Evolutionary conservation across 352 stramenopile genomes (phyloP), one percentile per base, ranked within the genome.

Genomic region (Peronospora belbahrii): DNA sequence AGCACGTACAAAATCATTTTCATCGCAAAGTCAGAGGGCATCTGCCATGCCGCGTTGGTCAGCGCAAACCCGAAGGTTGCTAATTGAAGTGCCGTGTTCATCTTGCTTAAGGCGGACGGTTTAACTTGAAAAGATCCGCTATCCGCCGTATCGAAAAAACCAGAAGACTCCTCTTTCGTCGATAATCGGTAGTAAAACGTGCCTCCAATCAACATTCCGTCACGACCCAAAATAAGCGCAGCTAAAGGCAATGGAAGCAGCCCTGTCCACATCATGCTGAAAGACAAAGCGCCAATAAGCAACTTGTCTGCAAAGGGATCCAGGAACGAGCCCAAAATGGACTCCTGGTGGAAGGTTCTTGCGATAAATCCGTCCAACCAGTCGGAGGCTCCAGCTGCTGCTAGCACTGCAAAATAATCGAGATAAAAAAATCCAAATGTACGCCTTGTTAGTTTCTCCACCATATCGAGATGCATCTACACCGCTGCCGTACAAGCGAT

Each of bases 291-390:
- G 38, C 73, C 75, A 38, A 91, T 65, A 51, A 91, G 64, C 40
- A 89, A 41, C 57, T 91, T 91, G 64, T 91, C 80, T 13, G 80
- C 80, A 37, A 91, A 78, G 6, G 80, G 80, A 45, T 91, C 80
- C 23, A 91, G 52, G 62, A 91, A 87, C 19, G 80, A 88, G 14
- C 80, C 80, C 15, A 91, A 59, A 22, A 89, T 84, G 9, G 80
- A 88, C 65, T 87, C 64, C 36, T 88, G 77, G 48, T 88, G 80
- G 52, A 74, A 83, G 17, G 53, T 73, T 4, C 78, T 77, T 28
- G 80, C 80, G 34, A 91, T 80, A 48, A 85, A 91, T 36, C 80
- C 80, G 42, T 91, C 80, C 22, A 89, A 57, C 80, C 80, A 91
- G 48, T 91, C 80, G 2, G 77, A 89, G 9, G 89, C 44, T 4